Base-by-base conservation (phyloP, 139 green algal genomes). In the Deuterostichococcus epilithicus region DNA sequence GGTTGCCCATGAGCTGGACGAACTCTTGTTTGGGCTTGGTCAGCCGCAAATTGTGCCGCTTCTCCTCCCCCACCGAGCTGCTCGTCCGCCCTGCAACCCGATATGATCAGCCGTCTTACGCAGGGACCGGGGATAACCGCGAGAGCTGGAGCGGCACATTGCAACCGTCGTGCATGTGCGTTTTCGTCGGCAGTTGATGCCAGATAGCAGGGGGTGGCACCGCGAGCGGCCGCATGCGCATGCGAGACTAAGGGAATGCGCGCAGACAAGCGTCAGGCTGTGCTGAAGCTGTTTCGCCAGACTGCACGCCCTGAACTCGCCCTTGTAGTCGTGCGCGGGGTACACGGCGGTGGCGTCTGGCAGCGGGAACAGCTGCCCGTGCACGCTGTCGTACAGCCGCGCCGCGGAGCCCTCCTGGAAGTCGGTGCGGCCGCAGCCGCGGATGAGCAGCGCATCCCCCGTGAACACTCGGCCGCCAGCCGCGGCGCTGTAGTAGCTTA, bases 391-490 rank as follows among this genome's bases (percentile, higher is more conserved):
- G 71, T 76, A 83, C 70, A 88, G 70, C 44, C 52, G 73, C 47
- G 52, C 26, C 32, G 23, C 32, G 13, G 68, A 70, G 8, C 32
- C 15, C 38, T 72, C 63, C 33, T 93, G 88, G 78, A 93, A 93
- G 73, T 93, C 88, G 32, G 88, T 93, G 42, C 88, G 77, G 44
- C 88, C 88, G 78, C 88, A 93, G 35, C 88, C 88, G 6, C 87
- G 68, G 44, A 93, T 84, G 36, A 93, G 83, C 44, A 93, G 71
- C 0, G 88, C 73, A 47, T 93, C 88, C 3, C 88, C 88, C 5
- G 85, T 91, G 83, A 93, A 91, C 23, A 81, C 78, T 65, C 83
- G 71, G 23, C 80, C 84, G n/a, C 47, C 72, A 18, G 25, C 38
- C 34, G 72, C 37, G 28, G 58, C 1, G 23, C 63, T 76, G 58